Base-by-base conservation (phyloP, 1,284 basidiomycete species). In the Somion occarium region DNA sequence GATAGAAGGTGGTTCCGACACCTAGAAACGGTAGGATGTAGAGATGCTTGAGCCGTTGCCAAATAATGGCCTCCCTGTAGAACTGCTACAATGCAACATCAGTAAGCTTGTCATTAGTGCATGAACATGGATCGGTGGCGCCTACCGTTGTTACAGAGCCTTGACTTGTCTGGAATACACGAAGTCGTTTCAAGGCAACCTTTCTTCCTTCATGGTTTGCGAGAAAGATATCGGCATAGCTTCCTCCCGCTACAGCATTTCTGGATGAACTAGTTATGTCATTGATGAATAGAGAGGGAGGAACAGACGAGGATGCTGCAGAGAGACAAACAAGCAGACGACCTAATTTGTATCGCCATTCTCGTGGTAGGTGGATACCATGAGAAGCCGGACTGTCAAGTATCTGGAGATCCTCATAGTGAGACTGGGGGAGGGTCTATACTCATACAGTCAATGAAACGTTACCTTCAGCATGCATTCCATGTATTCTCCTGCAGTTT, bases 21-120 rank as follows among this genome's bases (percentile, higher is more conserved):
- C 51, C 51, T 5, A 53, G 43, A 27, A 53, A 53, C 7, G 51
- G 46, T 13, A 53, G 25, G 18, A 53, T 41, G 23, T 43, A 22
- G 2, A 30, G 47, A 45, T 53, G 51, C 13, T 26, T 34, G 12
- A 53, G 51, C 20, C 42, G 47, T 30, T 38, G 47, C 51, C 51
- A 53, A 3, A 49, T 12, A 3, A 53, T 26, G 4, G 51, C 41
- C 27, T 53, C 51, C 42, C 51, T 41, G 20, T 30, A 53, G 41
- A 53, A 48, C 11, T 25, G 23, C 51, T 49, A 37, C 11, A n/a
- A n/a, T n/a, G n/a, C n/a, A n/a, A n/a, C n/a, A n/a, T n/a, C n/a
- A n/a, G n/a, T n/a, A n/a, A n/a, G n/a, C n/a, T n/a, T n/a, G n/a
- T n/a, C n/a, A n/a, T n/a, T n/a, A n/a, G n/a, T n/a, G n/a, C n/a